Percentiles rank a stretch among this genome's conserved stretches.
Evolutionary conservation across 768 basidiomycete genomes (phyloP).

Genomic region (Suillus subluteus): DNA sequence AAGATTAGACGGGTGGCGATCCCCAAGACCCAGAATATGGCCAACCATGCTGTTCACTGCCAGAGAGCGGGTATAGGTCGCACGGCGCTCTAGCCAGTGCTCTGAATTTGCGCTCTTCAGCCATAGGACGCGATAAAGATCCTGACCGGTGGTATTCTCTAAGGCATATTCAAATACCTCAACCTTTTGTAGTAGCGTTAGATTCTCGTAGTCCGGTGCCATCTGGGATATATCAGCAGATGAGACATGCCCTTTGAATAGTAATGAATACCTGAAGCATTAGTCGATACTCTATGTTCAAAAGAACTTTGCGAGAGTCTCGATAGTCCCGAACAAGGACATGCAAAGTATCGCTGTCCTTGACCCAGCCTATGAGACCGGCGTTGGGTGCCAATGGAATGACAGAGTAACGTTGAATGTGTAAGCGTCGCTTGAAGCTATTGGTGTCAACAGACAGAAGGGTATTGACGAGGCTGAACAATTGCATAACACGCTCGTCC

Average conservation of each 20-base stretch:
- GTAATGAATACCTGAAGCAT: slow-evolving; percentile 81
- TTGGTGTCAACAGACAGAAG: slow-evolving; percentile 90
- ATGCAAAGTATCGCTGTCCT: slow-evolving; percentile 93
- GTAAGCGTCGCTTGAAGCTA: slow-evolving; percentile 94
- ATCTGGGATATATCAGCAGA: slow-evolving; percentile 56
- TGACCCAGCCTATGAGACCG: slow-evolving; percentile 94
- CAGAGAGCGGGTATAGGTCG: slow-evolving; percentile 93
- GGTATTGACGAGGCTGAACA: slow-evolving; percentile 96
- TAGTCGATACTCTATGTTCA: slow-evolving; percentile 98
- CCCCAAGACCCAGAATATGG: slow-evolving; percentile 96
- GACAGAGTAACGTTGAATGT: slow-evolving; percentile 91
- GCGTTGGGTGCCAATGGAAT: slow-evolving; percentile 96
- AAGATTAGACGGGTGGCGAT: slow-evolving; percentile 95
- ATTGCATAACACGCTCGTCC: slow-evolving; percentile 98
- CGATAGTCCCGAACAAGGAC: slow-evolving; percentile 96
- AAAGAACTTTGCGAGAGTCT: slow-evolving; percentile 92
- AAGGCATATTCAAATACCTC: slow-evolving; percentile 99
- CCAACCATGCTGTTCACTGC: slow-evolving; percentile 99
- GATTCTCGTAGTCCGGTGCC: slow-evolving; percentile 97
- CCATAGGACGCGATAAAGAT: slow-evolving; percentile 96
- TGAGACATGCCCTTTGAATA: slow-evolving; percentile 68
- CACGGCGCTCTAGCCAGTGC: slow-evolving; percentile 95
- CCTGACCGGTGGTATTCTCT: slow-evolving; percentile 98
- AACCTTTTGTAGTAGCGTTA: slow-evolving; percentile 94
- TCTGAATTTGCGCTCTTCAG: slow-evolving; percentile 94